Base-by-base conservation (phyloP, 2,329 filamentous ascomycete species). In the Aspergillus neotritici region DNA sequence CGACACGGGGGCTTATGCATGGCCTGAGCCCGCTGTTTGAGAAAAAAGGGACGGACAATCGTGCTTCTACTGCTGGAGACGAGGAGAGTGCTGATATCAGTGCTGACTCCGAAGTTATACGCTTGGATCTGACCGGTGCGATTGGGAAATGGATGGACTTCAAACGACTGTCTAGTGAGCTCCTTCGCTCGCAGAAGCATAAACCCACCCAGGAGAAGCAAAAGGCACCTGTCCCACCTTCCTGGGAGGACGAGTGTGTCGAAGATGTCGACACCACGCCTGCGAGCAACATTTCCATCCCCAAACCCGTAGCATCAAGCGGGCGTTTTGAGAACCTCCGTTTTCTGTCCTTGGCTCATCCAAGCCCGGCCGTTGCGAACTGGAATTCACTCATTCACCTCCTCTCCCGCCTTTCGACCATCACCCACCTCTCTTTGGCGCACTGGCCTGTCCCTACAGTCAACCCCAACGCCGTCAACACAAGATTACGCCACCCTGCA, bases 391-490 rank as follows among this genome's bases (percentile, higher is more conserved):
- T 84, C 2, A 64, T 83, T 2, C 61, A 65, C 1, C 57, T 83
- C 1, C 68, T 79, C 0, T 68, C 72, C 0, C 67, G 75, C 17
- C 60, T 80, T 1, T 68, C 75, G n/a, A 78, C 71, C 3, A 58
- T 84, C 16, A 82, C 78, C 0, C 79, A 83, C 50, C 66, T 84
- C 2, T 83, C 79, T 0, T 67, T 84, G 2, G 79, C 79, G 2
- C 70, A 79, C 57, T 84, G 80, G 80, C 78, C 79, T 3, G 63
- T 69, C 14, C 80, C 80, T 2, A 77, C 74, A 0, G 62, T 76
- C n/a, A 79, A 76, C 0, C 76, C 77, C 0, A 75, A 78, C 47
- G 64, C 77, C 3, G 63, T 64, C 3, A 72, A 69, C 7, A 59
- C 71, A 5, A 70, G 68, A 9, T 64, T 76, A 30, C 58, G 54